phyloP scores from a whole-genome alignment of 179 eudicot species.

The Kewa caespitosa region DNA sequence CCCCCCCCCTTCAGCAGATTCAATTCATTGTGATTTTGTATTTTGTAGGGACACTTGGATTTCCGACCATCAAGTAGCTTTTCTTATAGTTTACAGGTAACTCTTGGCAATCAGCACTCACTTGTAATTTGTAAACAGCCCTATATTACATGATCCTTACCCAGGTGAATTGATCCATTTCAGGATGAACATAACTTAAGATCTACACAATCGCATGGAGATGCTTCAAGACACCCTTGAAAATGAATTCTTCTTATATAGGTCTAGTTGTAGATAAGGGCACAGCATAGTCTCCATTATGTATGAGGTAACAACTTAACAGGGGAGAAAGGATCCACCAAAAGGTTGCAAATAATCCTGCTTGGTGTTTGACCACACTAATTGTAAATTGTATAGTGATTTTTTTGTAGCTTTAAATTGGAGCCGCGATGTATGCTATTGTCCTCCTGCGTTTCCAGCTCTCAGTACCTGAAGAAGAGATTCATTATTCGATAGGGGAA shows the following conservation, averaged over 20 bases:
- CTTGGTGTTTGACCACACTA: background rate
- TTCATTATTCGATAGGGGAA: too few species aligned
- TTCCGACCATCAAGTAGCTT: constrained; percentile 63
- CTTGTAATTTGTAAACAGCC: background rate
- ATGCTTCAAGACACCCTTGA: constrained; percentile 33
- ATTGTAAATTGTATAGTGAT: background rate
- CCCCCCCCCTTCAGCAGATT: constrained; percentile 2
- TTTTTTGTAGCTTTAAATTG: background rate
- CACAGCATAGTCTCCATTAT: constrained; percentile 5
- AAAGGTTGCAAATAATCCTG: background rate
- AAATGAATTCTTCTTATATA: constrained; percentile 2
- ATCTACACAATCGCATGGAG: constrained; percentile 47
- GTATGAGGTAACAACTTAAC: constrained; percentile 20
- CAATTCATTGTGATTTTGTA: constrained; percentile 5
- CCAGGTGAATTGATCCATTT: constrained; percentile 8
- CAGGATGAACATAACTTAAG: constrained; percentile 64
- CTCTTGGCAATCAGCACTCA: constrained; percentile 6
- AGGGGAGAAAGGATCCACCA: background rate
- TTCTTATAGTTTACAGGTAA: constrained; percentile 68
- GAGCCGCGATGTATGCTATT: background rate
- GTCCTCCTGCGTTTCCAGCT: background rate
- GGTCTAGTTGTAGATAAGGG: constrained; percentile 18
- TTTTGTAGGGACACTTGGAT: constrained; percentile 76
- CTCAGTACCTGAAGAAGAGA: background rate
- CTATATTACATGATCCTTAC: constrained; percentile 1